A percentile compares a stretch with the other conserved stretches of the same genome.
Evolutionary conservation across 1,139 yeast genomes (phyloP).

Genomic region (Lodderomyces oxycetoniae): DNA sequence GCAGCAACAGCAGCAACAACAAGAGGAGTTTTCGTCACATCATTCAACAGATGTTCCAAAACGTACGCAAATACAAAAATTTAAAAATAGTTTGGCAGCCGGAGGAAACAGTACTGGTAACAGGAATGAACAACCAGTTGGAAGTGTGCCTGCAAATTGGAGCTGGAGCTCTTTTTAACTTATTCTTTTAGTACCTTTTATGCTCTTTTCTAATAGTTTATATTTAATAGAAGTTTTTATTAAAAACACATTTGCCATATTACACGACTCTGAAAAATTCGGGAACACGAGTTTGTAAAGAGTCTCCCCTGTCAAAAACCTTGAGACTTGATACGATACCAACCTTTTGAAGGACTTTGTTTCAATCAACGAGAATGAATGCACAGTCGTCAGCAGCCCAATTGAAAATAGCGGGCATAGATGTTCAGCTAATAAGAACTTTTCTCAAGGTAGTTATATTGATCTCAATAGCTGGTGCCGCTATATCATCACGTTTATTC

Average conservation of each 20-base stretch:
- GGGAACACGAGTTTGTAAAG: no score
- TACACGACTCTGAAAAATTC: no score
- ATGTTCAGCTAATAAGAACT: slow-evolving; percentile 38
- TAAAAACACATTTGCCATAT: no score
- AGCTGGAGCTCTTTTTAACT: slow-evolving; percentile 64
- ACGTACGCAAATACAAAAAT: slow-evolving; percentile 1
- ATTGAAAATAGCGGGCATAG: slow-evolving; percentile 32
- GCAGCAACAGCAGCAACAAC: slow-evolving; percentile 2
- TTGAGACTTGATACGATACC: no score
- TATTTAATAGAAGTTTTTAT: no score
- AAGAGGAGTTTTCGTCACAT: neutral
- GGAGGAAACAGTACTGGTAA: slow-evolving; percentile 8
- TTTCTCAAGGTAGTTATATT: slow-evolving; percentile 63
- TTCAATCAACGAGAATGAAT: no score
- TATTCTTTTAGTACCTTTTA: neutral
- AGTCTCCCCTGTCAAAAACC: no score
- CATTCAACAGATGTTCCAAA: neutral
- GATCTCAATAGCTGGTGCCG: slow-evolving; percentile 78
- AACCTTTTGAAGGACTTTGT: no score
- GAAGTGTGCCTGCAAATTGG: slow-evolving; percentile 73
- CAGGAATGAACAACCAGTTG: slow-evolving; percentile 34
- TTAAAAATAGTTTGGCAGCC: slow-evolving; percentile 1
- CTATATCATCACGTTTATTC: slow-evolving; percentile 79
- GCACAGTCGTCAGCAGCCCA: no score
- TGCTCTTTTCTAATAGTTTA: neutral